Conservation (phyloP, 23 red algal species). For the Agarophyton chilense region DNA sequence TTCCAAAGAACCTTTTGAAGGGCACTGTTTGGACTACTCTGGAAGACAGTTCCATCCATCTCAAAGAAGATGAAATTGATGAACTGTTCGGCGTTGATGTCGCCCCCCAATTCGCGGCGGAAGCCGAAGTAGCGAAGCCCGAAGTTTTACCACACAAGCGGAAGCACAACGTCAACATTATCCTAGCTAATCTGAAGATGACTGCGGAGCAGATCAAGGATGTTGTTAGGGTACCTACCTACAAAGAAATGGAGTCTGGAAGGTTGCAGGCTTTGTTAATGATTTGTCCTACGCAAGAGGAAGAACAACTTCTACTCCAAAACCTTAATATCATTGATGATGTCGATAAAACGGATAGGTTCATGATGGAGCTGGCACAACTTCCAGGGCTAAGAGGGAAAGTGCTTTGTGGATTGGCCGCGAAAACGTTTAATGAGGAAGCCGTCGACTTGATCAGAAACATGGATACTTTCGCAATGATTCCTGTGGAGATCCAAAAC, state of each 20-base stretch:
- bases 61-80: conserved; percentile 88
- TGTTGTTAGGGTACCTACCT: conserved; percentile 74
- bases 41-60: conserved; percentile 59
- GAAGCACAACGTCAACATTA: conserved; percentile 95
- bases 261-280: conserved; percentile 84
- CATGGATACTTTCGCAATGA: conserved; percentile 93
- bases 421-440: conserved; percentile 93
- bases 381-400: conserved; percentile 82
- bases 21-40: conserved; percentile 81
- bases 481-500: conserved; percentile 86
- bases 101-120: conserved; percentile 40
- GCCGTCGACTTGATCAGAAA: conserved; percentile 90
- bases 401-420: conserved; percentile 77
- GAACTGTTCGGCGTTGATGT: conserved; percentile 92
- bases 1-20: conserved; percentile 83
- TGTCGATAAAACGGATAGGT: conserved; percentile 89
- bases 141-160: conserved; percentile 93
- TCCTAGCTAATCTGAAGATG: conserved; percentile 92
- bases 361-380: conserved; percentile 91
- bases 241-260: conserved; percentile 74
- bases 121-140: conserved; percentile 74
- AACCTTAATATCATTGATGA: conserved; percentile 72
- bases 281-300: conserved; percentile 82
- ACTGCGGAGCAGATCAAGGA: conserved; percentile 86
- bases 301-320: conserved; percentile 75